phyloP scores from a whole-genome alignment of 2,329 filamentous ascomycete genomes.

The Aureobasidium pullulans region DNA sequence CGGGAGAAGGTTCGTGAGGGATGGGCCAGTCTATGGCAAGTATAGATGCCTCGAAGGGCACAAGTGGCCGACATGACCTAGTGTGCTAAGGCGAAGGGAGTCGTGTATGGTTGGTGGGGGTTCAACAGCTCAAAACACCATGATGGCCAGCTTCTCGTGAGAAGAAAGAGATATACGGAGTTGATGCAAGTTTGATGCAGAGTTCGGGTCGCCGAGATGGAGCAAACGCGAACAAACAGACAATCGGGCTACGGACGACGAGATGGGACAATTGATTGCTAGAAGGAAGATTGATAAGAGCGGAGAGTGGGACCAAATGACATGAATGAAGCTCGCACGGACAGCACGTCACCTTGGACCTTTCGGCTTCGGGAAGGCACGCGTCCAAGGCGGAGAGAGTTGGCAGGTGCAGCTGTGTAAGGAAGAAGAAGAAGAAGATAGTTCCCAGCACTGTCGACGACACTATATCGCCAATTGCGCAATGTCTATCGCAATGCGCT shows the following conservation, averaged over 20 bases:
- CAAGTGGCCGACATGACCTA: background rate
- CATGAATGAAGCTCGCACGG: background rate
- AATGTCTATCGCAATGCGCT: constrained; percentile 23
- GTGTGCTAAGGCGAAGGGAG: background rate
- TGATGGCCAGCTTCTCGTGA: constrained; percentile 12
- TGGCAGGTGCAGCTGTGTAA: background rate
- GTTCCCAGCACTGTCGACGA: background rate
- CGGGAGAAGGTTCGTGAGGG: background rate
- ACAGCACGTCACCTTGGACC: background rate
- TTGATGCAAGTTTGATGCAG: background rate
- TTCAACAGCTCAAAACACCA: constrained; percentile 9
- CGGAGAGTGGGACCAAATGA: background rate
- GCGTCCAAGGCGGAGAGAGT: background rate
- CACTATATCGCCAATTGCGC: background rate
- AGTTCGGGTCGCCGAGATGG: background rate
- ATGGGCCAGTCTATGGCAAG: background rate
- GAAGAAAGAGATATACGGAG: background rate
- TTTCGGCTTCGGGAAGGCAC: background rate
- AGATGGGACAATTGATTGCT: background rate
- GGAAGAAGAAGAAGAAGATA: background rate
- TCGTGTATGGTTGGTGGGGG: background rate
- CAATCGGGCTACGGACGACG: background rate
- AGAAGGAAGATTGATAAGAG: background rate
- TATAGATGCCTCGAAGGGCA: constrained; percentile 1
- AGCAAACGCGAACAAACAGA: background rate